phyloP scores from a whole-genome alignment of 495 filamentous ascomycete species.

The Hapsidospora chrysogenum region DNA sequence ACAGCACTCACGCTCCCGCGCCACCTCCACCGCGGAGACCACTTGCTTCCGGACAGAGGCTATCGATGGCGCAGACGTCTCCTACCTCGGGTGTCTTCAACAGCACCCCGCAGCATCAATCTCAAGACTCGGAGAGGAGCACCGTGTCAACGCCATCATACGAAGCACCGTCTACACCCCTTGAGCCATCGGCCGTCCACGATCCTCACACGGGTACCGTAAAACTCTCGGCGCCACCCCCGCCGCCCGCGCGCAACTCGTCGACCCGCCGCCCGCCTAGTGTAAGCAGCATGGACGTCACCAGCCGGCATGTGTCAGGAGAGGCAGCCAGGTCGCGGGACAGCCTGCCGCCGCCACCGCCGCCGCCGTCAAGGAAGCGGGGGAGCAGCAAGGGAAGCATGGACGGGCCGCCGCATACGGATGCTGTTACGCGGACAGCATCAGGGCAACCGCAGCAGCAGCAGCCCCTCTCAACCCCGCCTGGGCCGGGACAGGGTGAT shows the following conservation, averaged over 20 bases:
- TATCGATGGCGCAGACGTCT: constrained; percentile 6
- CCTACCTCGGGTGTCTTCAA: no score
- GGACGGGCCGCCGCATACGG: neutral
- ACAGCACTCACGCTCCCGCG: constrained; percentile 17
- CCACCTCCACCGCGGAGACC: constrained; percentile 28
- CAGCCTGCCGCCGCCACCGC: constrained; percentile 33
- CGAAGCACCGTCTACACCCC: no score
- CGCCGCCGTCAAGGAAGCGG: constrained; percentile 41
- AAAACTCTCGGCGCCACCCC: no score
- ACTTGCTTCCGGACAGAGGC: constrained; percentile 13
- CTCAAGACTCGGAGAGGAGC: no score
- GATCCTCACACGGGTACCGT: no score
- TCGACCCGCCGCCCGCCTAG: constrained; percentile 19
- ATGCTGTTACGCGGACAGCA: no score
- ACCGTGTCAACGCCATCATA: no score
- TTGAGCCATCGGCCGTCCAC: no score
- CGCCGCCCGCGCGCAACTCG: constrained; percentile 21
- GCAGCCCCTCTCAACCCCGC: constrained; percentile 1
- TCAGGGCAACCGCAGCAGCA: no score
- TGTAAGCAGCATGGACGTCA: constrained; percentile 18
- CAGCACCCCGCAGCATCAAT: no score
- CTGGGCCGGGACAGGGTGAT: constrained; percentile 16
- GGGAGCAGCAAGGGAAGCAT: constrained; percentile 18
- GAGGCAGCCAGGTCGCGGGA: constrained; percentile 9
- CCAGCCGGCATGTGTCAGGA: constrained; percentile 11